Evolutionary conservation across 306 rosid species (phyloP).

Genomic region (Arachis hypogaea): DNA sequence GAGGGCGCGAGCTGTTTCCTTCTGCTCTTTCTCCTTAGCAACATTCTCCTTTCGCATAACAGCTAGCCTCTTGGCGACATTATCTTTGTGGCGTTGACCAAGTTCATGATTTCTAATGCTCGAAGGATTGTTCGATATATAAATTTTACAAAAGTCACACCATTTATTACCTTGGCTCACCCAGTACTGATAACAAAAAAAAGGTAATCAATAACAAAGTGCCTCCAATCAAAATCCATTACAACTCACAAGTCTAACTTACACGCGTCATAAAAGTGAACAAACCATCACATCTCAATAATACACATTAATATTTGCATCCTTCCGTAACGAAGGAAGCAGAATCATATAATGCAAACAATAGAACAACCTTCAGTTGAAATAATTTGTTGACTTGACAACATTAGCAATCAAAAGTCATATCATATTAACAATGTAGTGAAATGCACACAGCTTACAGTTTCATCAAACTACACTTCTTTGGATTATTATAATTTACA

Average conservation of each 20-base stretch:
- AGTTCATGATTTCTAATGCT: conserved; percentile 95
- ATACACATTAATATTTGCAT: not conserved
- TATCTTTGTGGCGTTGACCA: conserved; percentile 88
- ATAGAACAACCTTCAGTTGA: not conserved
- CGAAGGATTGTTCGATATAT: conserved; percentile 79
- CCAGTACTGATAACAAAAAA: conserved; percentile 72
- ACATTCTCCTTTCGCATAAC: conserved; percentile 83
- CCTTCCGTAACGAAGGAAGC: not conserved
- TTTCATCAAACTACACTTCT: too few relatives aligned
- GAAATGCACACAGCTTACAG: not conserved
- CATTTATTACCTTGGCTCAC: conserved; percentile 98
- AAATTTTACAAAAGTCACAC: conserved; percentile 97
- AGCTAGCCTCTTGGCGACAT: conserved; percentile 80
- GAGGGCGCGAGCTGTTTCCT: conserved; percentile 66
- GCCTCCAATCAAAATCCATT: not conserved
- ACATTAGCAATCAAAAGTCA: too few relatives aligned
- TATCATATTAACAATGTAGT: not conserved
- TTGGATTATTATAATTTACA: not conserved
- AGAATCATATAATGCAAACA: not conserved
- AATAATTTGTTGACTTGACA: too few relatives aligned
- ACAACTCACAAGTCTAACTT: conserved; percentile 14
- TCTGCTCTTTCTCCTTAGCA: conserved; percentile 88
- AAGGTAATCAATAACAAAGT: not conserved
- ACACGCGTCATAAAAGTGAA: not conserved
- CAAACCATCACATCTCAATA: conserved; percentile 3